Conservation (phyloP, 108 stramenopile genomes). For the Skeletonema grethae region DNA sequence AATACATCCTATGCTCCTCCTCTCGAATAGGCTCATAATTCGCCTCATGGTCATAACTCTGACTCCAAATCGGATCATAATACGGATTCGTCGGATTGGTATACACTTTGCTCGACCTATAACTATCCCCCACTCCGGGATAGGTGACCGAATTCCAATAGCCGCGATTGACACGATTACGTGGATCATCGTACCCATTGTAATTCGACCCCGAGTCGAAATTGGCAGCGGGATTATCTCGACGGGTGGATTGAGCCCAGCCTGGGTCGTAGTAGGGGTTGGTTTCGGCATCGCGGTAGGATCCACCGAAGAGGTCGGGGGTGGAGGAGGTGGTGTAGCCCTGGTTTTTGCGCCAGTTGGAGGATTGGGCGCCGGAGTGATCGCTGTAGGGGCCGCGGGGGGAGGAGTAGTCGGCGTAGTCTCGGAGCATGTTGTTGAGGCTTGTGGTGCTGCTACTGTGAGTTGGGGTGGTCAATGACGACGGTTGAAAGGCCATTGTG, state of each 20-base stretch:
- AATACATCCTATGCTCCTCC: conserved; percentile 15
- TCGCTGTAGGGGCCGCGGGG: background rate
- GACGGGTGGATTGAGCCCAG: conserved; percentile 35
- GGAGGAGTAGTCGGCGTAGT: conserved; percentile 27
- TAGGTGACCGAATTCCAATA: conserved; percentile 15
- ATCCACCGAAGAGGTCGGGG: conserved; percentile 20
- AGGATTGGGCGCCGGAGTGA: conserved; percentile 6
- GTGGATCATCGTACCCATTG: conserved; percentile 20
- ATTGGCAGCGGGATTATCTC: conserved; percentile 23
- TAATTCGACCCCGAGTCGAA: background rate
- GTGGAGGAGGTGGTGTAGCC: conserved; percentile 11
- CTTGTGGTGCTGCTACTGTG: background rate
- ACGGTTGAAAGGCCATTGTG: no score
- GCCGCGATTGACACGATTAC: background rate
- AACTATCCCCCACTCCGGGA: conserved; percentile 23
- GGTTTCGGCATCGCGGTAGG: conserved; percentile 19
- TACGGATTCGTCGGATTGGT: conserved; percentile 43
- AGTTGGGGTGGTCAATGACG: no score
- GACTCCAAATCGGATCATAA: conserved; percentile 49
- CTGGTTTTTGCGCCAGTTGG: conserved; percentile 29
- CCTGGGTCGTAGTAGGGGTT: conserved; percentile 47
- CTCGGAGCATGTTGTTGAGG: conserved; percentile 29
- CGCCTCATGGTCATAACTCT: conserved; percentile 15
- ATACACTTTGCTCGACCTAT: conserved; percentile 16
- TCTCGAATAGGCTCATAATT: conserved; percentile 19